A percentile compares a stretch with the other conserved stretches of the same genome.
phyloP scores from a whole-genome alignment of 495 filamentous ascomycete genomes.

The Aspergillus cristatus region DNA sequence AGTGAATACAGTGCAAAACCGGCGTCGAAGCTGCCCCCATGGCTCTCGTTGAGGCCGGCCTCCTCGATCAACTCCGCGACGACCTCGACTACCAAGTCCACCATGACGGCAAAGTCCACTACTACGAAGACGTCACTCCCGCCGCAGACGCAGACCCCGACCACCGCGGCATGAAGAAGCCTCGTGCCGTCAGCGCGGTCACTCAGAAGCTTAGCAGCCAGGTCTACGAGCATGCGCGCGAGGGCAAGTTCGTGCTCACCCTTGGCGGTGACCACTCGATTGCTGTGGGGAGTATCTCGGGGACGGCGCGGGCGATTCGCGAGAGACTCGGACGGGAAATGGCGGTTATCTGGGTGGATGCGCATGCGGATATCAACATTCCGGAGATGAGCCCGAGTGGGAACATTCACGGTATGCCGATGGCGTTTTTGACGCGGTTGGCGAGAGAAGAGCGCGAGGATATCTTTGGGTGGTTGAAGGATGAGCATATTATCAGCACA shows the following conservation, averaged over 20 bases:
- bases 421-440: slow-evolving; percentile 81
- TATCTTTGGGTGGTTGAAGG: slow-evolving; percentile 80
- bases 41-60: slow-evolving; percentile 80
- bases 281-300: slow-evolving; percentile 85
- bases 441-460: slow-evolving; percentile 60
- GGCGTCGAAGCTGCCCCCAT: slow-evolving; percentile 90
- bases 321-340: slow-evolving; percentile 75
- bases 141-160: slow-evolving; percentile 46
- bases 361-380: slow-evolving; percentile 95
- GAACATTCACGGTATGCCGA: slow-evolving; percentile 98
- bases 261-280: slow-evolving; percentile 95
- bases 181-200: slow-evolving; percentile 79
- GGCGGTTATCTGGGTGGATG: slow-evolving; percentile 97
- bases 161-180: slow-evolving; percentile 87
- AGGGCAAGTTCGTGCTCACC: slow-evolving; percentile 83
- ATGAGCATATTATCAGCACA: slow-evolving; percentile 53
- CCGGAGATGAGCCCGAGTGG: slow-evolving; percentile 84
- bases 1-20: slow-evolving; percentile 58
- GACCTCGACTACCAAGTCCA: slow-evolving; percentile 83
- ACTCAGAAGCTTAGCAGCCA: slow-evolving; percentile 70
- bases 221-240: slow-evolving; percentile 76
- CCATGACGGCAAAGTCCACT: slow-evolving; percentile 76
- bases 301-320: slow-evolving; percentile 72
- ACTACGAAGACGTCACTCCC: slow-evolving; percentile 71
- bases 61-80: slow-evolving; percentile 71